Percentiles rank a stretch among this genome's conserved stretches.
These are phyloP conservation scores for Ganoderma lucidum DNA, from an alignment of 1,284 basidiomycete genomes.

Conservation along the genomic window DNA sequence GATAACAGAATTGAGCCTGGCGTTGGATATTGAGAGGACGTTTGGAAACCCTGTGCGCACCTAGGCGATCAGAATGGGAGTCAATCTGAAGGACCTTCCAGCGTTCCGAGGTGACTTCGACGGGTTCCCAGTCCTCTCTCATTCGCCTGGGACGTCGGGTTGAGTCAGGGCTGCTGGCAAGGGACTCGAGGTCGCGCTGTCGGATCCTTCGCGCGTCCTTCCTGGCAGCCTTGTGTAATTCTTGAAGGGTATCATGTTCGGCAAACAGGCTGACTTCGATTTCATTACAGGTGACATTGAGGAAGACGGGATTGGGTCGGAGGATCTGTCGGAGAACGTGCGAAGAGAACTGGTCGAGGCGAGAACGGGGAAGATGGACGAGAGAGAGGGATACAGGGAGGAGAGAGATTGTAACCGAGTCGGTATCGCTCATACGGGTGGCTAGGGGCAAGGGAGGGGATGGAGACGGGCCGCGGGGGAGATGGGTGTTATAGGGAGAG, in stretches of 20 bases:
- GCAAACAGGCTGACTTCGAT: constrained; percentile 79
- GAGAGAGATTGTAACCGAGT: constrained; percentile 65
- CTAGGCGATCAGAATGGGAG: constrained; percentile 71
- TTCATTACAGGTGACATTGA: constrained; percentile 79
- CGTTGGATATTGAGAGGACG: constrained; percentile 10
- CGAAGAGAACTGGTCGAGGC: constrained; percentile 64
- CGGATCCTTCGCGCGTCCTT: constrained; percentile 58
- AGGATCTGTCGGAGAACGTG: constrained; percentile 74
- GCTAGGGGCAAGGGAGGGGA: neutral
- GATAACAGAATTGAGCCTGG: neutral
- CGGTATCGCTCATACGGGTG: constrained; percentile 34
- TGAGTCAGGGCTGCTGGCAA: constrained; percentile 7
- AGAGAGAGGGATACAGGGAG: constrained; percentile 75
- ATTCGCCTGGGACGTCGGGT: constrained; percentile 21
- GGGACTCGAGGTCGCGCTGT: constrained; percentile 22
- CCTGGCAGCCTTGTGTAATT: constrained; percentile 69
- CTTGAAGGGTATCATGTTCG: constrained; percentile 61
- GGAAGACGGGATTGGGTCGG: constrained; percentile 67
- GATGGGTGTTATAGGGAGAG: constrained; percentile 22
- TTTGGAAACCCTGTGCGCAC: constrained; percentile 46
- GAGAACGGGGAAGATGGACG: constrained; percentile 71
- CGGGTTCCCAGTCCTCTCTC: constrained; percentile 49
- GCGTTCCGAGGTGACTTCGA: constrained; percentile 73
- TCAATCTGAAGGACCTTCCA: constrained; percentile 84
- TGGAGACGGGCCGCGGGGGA: constrained; percentile 9